Base-by-base conservation (phyloP, 495 filamentous ascomycete species). In the Astrothelium macrocarpum region DNA sequence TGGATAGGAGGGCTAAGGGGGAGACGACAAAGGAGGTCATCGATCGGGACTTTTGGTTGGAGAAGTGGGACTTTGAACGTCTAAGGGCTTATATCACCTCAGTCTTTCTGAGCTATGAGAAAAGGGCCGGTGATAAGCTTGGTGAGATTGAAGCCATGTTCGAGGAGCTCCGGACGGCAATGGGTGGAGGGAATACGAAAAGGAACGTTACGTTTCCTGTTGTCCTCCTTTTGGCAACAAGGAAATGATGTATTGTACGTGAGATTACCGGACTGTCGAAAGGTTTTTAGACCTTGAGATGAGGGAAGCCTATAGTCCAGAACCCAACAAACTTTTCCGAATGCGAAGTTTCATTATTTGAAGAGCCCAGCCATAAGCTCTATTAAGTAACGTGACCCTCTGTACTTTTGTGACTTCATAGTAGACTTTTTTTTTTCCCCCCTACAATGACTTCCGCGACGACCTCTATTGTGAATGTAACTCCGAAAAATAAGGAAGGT, bases 401-500 rank as follows among this genome's bases (percentile, higher is more conserved):
- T n/a, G n/a, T n/a, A n/a, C n/a, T n/a, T n/a, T n/a, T n/a, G n/a
- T n/a, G n/a, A n/a, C n/a, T n/a, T n/a, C n/a, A n/a, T n/a, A n/a
- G n/a, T n/a, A n/a, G n/a, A n/a, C n/a, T n/a, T n/a, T n/a, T n/a
- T n/a, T n/a, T n/a, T n/a, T n/a, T n/a, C n/a, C n/a, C n/a, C n/a
- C n/a, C n/a, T n/a, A n/a, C n/a, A n/a, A n/a, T n/a, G n/a, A n/a
- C n/a, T n/a, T n/a, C n/a, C n/a, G n/a, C n/a, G n/a, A n/a, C n/a
- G n/a, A n/a, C n/a, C n/a, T n/a, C n/a, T n/a, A n/a, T n/a, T n/a
- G n/a, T n/a, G n/a, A n/a, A n/a, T n/a, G n/a, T n/a, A n/a, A n/a
- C n/a, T n/a, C n/a, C n/a, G n/a, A n/a, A n/a, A n/a, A n/a, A 66
- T 28, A 73, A 72, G 60, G 75, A 74, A 34, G 76, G 77, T 5